These are phyloP conservation scores for Chlorella sp. DNA, from an alignment of 139 green algal genomes.

Conservation along the genomic window DNA sequence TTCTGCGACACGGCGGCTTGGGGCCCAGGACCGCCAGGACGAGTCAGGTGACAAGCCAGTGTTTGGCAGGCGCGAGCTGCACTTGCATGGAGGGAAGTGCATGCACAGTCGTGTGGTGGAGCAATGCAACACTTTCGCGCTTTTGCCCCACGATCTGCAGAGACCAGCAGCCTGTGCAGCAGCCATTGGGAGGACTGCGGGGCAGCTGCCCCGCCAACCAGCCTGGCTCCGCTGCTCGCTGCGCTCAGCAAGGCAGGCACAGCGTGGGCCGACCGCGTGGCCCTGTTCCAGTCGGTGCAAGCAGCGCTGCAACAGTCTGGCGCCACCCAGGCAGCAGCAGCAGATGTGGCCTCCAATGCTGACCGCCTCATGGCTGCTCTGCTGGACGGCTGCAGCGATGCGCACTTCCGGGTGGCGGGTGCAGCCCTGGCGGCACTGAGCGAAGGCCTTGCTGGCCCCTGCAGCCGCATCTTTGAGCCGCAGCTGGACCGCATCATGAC, in stretches of 20 bases:
- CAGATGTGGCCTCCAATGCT: slow-evolving; percentile 14
- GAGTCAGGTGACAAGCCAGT: neutral
- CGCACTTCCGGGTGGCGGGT: slow-evolving; percentile 64
- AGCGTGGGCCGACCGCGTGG: slow-evolving; percentile 16
- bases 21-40: neutral
- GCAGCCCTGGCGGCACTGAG: slow-evolving; percentile 48
- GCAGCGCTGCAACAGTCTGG: neutral
- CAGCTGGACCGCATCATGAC: slow-evolving; percentile 70
- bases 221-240: slow-evolving; percentile 28
- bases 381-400: slow-evolving; percentile 39
- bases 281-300: neutral
- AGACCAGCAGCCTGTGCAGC: slow-evolving; percentile 3
- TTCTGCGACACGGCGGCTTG: neutral
- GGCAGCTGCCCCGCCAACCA: neutral
- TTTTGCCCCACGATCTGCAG: neutral
- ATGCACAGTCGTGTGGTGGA: neutral
- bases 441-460: slow-evolving; percentile 29
- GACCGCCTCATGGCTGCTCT: slow-evolving; percentile 19
- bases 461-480: slow-evolving; percentile 47
- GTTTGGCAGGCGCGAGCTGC: no score
- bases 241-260: neutral
- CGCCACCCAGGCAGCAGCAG: neutral
- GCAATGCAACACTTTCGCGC: neutral
- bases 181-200: slow-evolving; percentile 1
- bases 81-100: neutral